Conservation (phyloP, 1,284 basidiomycete genomes). For the Cerioporus squamosus region DNA sequence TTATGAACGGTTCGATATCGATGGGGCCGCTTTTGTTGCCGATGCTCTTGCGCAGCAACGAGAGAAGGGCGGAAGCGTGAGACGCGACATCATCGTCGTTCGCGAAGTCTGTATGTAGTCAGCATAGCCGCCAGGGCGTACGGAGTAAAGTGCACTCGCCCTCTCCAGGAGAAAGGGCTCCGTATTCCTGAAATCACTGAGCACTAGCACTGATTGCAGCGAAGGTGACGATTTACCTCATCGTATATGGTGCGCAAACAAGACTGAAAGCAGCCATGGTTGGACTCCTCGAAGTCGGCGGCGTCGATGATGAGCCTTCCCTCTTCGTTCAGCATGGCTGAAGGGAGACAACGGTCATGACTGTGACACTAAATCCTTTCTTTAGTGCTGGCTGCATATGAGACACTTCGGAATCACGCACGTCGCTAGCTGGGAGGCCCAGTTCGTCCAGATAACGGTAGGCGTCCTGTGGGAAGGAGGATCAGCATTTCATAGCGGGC, state of each 20-base stretch:
- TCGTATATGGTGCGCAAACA: slow-evolving; percentile 8
- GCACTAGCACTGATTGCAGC: not conserved
- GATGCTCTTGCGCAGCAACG: not conserved
- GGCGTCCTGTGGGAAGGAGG: not conserved
- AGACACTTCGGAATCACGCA: not conserved
- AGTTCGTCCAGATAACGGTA: slow-evolving; percentile 1
- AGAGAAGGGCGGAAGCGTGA: not conserved
- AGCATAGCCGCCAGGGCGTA: not conserved
- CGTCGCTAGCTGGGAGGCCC: slow-evolving; percentile 7
- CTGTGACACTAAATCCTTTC: slow-evolving; percentile 2
- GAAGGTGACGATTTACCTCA: not conserved
- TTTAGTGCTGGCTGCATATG: not conserved
- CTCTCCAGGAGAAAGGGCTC: slow-evolving; percentile 5
- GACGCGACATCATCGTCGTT: slow-evolving; percentile 6
- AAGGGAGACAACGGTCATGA: slow-evolving; percentile 12
- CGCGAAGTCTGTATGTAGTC: slow-evolving; percentile 6
- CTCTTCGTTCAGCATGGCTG: slow-evolving; percentile 15
- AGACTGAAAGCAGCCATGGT: slow-evolving; percentile 12
- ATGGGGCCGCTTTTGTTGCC: not conserved
- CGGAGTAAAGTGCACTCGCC: not conserved
- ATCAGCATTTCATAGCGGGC: not conserved
- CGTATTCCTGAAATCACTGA: not conserved
- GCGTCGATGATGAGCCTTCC: slow-evolving; percentile 12
- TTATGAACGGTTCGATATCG: slow-evolving; percentile 1
- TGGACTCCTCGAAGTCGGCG: slow-evolving; percentile 9